A percentile compares a stretch with the other conserved stretches of the same genome.
Conservation (phyloP, 441 rosid genomes). For the Bocquillonia castaneifolia region DNA sequence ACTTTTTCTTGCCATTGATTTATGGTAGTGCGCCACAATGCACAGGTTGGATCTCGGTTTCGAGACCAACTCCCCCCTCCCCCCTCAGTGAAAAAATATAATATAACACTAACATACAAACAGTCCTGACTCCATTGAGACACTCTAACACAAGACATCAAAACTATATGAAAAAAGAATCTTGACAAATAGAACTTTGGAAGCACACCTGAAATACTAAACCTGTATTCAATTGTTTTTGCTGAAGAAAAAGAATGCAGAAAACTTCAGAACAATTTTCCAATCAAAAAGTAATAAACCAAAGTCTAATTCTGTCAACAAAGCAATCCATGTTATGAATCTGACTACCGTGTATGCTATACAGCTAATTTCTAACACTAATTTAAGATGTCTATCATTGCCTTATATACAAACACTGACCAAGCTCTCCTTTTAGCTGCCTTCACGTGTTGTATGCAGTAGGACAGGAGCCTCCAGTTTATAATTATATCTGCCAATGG, state of each 20-base stretch:
- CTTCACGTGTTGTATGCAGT: neutral
- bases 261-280: too few relatives aligned
- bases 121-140: too few relatives aligned
- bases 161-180: neutral
- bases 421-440: slow-evolving; percentile 1
- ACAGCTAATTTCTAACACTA: neutral
- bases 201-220: too few relatives aligned
- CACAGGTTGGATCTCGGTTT: too few relatives aligned
- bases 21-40: too few relatives aligned
- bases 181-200: too few relatives aligned
- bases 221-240: too few relatives aligned
- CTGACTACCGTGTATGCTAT: neutral
- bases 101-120: too few relatives aligned
- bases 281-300: neutral
- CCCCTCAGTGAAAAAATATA: too few relatives aligned
- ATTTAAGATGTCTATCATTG: slow-evolving; percentile 3
- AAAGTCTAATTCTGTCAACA: neutral
- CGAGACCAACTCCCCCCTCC: too few relatives aligned
- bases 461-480: neutral
- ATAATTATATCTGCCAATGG: neutral
- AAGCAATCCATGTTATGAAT: neutral
- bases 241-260: too few relatives aligned
- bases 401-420: slow-evolving; percentile 18
- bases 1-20: too few relatives aligned
- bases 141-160: neutral